Conservation (phyloP, 2,329 filamentous ascomycete genomes). For the Diaporthe capsici region DNA sequence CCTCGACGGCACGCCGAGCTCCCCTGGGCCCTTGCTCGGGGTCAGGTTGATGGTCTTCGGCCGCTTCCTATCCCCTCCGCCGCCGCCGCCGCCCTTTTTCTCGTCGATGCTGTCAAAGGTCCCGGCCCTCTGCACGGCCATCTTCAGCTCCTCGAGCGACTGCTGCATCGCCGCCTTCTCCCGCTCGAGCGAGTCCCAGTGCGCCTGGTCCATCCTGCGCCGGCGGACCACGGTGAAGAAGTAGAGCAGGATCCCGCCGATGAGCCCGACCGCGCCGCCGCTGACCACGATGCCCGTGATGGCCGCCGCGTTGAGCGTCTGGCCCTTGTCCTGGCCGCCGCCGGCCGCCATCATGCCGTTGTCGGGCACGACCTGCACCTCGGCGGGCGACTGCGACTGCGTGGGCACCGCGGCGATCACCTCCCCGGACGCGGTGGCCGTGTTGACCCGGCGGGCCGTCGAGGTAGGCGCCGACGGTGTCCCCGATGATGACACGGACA, state of each 20-base stretch:
- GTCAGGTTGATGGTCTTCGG: conserved; percentile 24
- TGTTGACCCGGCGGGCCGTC: conserved; percentile 4
- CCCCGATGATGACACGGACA: not conserved
- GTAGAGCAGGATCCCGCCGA: conserved; percentile 31
- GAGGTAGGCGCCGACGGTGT: not conserved
- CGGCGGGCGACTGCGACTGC: not conserved
- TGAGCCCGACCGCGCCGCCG: conserved; percentile 21
- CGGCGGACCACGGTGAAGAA: conserved; percentile 30
- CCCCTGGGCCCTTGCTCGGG: not conserved
- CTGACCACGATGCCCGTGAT: conserved; percentile 31
- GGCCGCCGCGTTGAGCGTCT: conserved; percentile 6
- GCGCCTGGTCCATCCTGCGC: conserved; percentile 19
- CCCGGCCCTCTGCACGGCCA: conserved; percentile 19
- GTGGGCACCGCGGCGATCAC: conserved; percentile 22
- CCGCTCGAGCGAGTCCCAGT: conserved; percentile 29
- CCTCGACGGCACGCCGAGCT: conserved; percentile 14
- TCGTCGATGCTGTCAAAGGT: conserved; percentile 29
- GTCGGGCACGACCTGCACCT: not conserved
- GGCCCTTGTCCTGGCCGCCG: not conserved
- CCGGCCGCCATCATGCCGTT: not conserved
- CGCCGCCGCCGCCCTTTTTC: not conserved
- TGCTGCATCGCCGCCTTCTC: conserved; percentile 29
- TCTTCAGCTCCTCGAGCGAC: conserved; percentile 30
- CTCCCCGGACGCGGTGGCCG: not conserved
- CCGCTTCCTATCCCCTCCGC: conserved; percentile 1